Evolutionary conservation across 192 early-diverging fungal species (phyloP), one percentile per base, ranked within the genome.

Genomic region (Coemansia sp.): DNA sequence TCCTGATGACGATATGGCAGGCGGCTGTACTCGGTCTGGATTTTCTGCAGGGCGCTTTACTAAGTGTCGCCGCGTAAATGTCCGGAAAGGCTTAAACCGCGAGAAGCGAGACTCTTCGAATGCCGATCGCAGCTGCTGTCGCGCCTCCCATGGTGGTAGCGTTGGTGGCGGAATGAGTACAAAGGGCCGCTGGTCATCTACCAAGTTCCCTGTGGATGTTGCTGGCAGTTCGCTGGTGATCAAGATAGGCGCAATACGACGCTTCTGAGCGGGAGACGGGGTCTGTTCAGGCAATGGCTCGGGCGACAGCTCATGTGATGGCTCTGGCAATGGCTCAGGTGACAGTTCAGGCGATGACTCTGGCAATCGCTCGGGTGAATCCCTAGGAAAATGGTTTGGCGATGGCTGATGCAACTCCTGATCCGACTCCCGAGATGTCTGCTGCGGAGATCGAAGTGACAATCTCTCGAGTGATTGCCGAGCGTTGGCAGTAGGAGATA

Each of bases 201-300:
- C 34, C 39, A 75, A 53, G 20, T 75, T 75, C 3, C 73, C 73
- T 22, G 33, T 41, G 4, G 55, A 39, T 15, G 27, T n/a, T 13
- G 47, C 47, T 0, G 64, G 63, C 44, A 75, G 43, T 40, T 61
- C 65, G 0, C 57, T 11, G 1, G 74, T 71, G 16, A 76, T 9
- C 55, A 71, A 20, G 20, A 34, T 38, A 15, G 69, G 74, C 31
- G 74, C 74, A 22, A 76, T 31, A 9, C 69, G 74, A 5, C 65
- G 64, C 36, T 50, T 61, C 13, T 55, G 57, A 7, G 31, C 39
- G 4, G 31, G 20, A 2, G 49, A 41, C n/a, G 24, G 38, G 5
- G 9, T 39, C 46, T 18, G 22, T 6, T 33, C 41, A 20, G 60
- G 15, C 18, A n/a, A n/a, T 4, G 15, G 46, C 15, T 43, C 4